Evolutionary conservation across 2,329 filamentous ascomycete genomes (phyloP).

Genomic region (Curvularia hawaiiensis): DNA sequence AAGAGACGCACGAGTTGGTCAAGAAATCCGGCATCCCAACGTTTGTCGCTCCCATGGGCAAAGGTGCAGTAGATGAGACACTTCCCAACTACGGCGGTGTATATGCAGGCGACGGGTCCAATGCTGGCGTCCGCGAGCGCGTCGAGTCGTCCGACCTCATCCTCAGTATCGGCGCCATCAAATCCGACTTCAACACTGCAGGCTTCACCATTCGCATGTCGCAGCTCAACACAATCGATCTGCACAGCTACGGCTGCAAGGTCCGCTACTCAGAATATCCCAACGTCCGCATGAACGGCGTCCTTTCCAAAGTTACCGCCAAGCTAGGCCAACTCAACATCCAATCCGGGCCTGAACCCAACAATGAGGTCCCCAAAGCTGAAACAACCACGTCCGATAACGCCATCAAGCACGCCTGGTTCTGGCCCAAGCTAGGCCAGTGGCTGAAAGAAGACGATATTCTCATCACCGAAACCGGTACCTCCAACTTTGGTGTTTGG

Average conservation of each 20-base stretch:
- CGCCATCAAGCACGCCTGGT: conserved; percentile 70
- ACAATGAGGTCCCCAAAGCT: conserved; percentile 55
- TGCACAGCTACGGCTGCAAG: conserved; percentile 74
- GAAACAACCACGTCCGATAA: conserved; percentile 40
- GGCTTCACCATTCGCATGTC: conserved; percentile 82
- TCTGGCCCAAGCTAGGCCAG: conserved; percentile 77
- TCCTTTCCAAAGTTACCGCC: conserved; percentile 72
- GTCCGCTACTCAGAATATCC: conserved; percentile 82
- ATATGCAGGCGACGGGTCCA: conserved; percentile 79
- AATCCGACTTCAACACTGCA: conserved; percentile 81
- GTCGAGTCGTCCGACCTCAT: conserved; percentile 75
- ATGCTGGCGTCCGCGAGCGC: conserved; percentile 65
- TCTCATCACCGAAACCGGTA: conserved; percentile 85
- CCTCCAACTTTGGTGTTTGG: conserved; percentile 86
- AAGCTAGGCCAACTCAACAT: conserved; percentile 63
- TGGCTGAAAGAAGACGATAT: conserved; percentile 77
- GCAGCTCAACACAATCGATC: conserved; percentile 78
- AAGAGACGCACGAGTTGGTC: conserved; percentile 74
- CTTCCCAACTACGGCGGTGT: conserved; percentile 80
- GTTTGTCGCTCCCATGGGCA: conserved; percentile 91
- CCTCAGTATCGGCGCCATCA: conserved; percentile 70
- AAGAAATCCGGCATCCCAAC: conserved; percentile 76
- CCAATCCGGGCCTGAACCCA: conserved; percentile 57
- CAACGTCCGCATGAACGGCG: conserved; percentile 75
- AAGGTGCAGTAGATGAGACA: conserved; percentile 79